Conservation (phyloP, 2,329 filamentous ascomycete genomes). For the Alternaria viburni region DNA sequence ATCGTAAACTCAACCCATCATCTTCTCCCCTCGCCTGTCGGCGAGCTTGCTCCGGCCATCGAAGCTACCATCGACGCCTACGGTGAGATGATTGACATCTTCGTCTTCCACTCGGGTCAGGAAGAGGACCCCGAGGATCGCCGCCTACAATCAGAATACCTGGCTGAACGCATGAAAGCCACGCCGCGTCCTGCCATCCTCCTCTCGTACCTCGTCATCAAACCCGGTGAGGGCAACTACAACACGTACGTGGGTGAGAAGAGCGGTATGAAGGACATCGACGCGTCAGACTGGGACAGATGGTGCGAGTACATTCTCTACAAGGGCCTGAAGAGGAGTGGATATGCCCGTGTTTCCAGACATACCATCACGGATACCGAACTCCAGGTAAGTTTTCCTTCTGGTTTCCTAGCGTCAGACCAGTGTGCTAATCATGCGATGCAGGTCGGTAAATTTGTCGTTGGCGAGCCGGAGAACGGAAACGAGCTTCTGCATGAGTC, state of each 20-base stretch:
- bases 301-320: constrained; percentile 99
- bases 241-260: constrained; percentile 88
- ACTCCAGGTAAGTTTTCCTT: constrained; percentile 69
- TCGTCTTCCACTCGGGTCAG: constrained; percentile 98
- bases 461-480: constrained; percentile 72
- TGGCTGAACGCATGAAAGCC: constrained; percentile 85
- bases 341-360: constrained; percentile 87
- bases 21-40: constrained; percentile 88
- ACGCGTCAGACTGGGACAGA: constrained; percentile 89
- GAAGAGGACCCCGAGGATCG: constrained; percentile 95
- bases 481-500: constrained; percentile 73
- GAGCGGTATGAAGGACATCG: constrained; percentile 95
- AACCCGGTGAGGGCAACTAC: constrained; percentile 91
- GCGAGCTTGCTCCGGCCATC: constrained; percentile 93
- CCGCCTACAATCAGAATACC: constrained; percentile 82
- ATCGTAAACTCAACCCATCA: constrained; percentile 98
- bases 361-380: constrained; percentile 97
- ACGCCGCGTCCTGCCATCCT: constrained; percentile 81
- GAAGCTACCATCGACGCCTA: constrained; percentile 96
- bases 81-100: constrained; percentile 86
- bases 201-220: constrained; percentile 90
- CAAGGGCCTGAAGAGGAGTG: constrained; percentile 83
- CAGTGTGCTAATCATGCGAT: background rate
- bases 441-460: constrained; percentile 85
- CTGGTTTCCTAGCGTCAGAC: background rate